Conservation (phyloP, 345 rosid genomes). For the Brassica rapa region DNA sequence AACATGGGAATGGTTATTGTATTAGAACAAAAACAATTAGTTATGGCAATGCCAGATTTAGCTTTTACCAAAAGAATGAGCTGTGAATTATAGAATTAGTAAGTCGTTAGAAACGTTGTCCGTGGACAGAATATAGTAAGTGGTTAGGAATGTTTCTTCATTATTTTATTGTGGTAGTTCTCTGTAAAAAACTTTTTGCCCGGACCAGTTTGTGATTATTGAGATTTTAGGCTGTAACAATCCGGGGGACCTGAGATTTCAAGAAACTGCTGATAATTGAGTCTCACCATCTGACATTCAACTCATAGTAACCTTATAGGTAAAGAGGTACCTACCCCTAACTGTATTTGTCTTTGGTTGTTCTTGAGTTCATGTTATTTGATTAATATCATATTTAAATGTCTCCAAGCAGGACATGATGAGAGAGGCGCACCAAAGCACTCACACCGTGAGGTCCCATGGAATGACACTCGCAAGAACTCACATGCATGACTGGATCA, state of each 20-base stretch:
- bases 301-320: not conserved
- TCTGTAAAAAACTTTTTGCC: not conserved
- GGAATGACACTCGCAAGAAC: not conserved
- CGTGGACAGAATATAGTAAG: not conserved
- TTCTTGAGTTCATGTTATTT: not conserved
- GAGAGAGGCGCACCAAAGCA: not conserved
- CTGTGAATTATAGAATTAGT: not conserved
- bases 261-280: not conserved
- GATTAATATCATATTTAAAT: not conserved
- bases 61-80: not conserved
- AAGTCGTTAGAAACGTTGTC: not conserved
- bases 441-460: not conserved
- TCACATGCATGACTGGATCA: conserved; percentile 2
- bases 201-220: not conserved
- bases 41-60: not conserved
- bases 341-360: not conserved
- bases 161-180: not conserved
- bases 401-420: not conserved
- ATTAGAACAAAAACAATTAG: not conserved
- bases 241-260: not conserved
- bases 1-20: not conserved
- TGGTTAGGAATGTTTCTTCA: not conserved
- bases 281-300: not conserved
- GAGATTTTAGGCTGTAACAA: not conserved
- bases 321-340: not conserved